phyloP scores from a whole-genome alignment of 2,329 filamentous ascomycete genomes.

The Aspergillus sclerotialis region DNA sequence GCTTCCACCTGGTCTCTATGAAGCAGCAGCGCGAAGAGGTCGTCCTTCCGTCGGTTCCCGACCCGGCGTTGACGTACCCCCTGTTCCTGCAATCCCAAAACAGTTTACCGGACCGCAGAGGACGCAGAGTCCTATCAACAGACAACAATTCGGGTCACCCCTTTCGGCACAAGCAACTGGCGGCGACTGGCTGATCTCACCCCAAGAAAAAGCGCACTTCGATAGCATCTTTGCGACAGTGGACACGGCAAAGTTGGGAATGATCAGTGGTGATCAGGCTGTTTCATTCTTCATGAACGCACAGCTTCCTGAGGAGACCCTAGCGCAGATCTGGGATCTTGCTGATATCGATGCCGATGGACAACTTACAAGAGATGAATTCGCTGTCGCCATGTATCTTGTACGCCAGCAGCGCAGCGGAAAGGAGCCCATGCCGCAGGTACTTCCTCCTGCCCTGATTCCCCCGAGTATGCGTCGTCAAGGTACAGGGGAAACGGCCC shows the following conservation, averaged over 20 bases:
- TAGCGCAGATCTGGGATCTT: slow-evolving; percentile 96
- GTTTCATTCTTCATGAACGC: slow-evolving; percentile 93
- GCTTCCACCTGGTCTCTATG: slow-evolving; percentile 79
- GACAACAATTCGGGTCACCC: slow-evolving; percentile 44
- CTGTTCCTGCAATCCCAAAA: slow-evolving; percentile 65
- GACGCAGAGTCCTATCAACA: slow-evolving; percentile 54
- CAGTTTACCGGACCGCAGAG: slow-evolving; percentile 62
- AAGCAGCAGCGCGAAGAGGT: slow-evolving; percentile 71
- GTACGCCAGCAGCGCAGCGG: slow-evolving; percentile 82
- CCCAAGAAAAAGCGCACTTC: slow-evolving; percentile 79
- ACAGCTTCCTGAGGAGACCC: slow-evolving; percentile 74
- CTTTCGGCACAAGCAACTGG: slow-evolving; percentile 50
- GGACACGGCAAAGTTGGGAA: slow-evolving; percentile 72
- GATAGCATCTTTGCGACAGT: slow-evolving; percentile 78
- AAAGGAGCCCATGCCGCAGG: slow-evolving; percentile 63
- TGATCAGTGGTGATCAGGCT: slow-evolving; percentile 88
- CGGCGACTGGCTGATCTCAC: slow-evolving; percentile 73
- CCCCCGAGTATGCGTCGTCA: slow-evolving; percentile 73
- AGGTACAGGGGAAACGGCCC: slow-evolving; percentile 28
- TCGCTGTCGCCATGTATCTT: slow-evolving; percentile 94
- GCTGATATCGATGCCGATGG: slow-evolving; percentile 90
- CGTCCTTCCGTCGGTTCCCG: slow-evolving; percentile 46
- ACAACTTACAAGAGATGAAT: slow-evolving; percentile 78
- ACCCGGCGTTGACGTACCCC: slow-evolving; percentile 42
- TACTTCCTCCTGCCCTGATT: slow-evolving; percentile 73